Evolutionary conservation across 176 grass and related monocot genomes (phyloP), one percentile per base, ranked within the genome.

Genomic region (Hordeum marinum): DNA sequence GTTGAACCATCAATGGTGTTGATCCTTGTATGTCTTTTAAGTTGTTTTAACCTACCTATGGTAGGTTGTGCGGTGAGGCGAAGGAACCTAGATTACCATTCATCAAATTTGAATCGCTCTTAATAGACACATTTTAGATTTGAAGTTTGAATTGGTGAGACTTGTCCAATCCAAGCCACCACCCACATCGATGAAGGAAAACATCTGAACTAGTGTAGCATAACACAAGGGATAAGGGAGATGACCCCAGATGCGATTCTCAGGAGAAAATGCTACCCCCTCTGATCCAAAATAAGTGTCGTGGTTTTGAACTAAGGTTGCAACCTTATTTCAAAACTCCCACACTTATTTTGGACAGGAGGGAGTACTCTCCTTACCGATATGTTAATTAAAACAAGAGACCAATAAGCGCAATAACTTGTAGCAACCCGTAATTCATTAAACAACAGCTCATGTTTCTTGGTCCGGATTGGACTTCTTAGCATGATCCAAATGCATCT

Each of bases 401-500:
- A 13, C 11, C 43, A 45, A 52, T 52, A 15, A 52, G 48, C 48
- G 0, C 15, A 7, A 18, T 5, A 15, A 43, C 7, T 68, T 76
- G 18, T 7, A 4, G 12, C 78, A 41, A 8, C 21, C 31, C 41
- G 11, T 11, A 40, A 23, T 40, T 37, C 80, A 85, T 48, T 3
- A 36, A 2, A 81, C 17, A 24, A 3, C 76, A 50, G 68, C 18
- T 68, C 31, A 17, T 11, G 29, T 20, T 42, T 72, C 29, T 62
- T 11, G 48, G 6, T 31, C 41, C 18, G 9, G 13, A 29, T 52
- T 66, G 25, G 9, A 7, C 17, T 87, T 60, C 5, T n/a, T 41
- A 4, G 70, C 50, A 67, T 91, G 77, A 6, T 87, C 81, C 0
- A 4, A 59, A 63, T 94, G 92, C 92, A 75, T 79, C 72, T 84